Base-by-base conservation (phyloP, 352 stramenopile species). In the Globisporangium nunn region DNA sequence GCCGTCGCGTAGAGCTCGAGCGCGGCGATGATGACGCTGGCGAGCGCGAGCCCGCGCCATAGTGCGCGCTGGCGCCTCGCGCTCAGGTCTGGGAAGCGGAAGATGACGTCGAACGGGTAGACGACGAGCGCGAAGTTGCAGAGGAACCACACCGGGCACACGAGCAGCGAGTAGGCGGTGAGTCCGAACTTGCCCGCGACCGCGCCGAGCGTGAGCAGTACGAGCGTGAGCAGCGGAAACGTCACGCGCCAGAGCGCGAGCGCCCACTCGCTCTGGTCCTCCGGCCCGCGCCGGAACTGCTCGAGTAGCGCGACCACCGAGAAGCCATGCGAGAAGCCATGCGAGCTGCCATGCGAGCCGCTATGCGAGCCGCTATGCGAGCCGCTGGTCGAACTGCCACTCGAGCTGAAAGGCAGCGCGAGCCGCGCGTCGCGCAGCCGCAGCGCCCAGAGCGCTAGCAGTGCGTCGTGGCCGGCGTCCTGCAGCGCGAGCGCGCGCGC, bases 241-340 rank as follows among this genome's bases (percentile, higher is more conserved):
- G 81, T 88, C 46, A 87, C 75, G 59, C 82, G 80, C 84, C 84
- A 94, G 15, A 88, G 61, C 11, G 91, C 56, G 46, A 94, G 46
- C 52, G 92, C 89, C 80, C 84, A 90, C 59, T 92, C 84, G 68
- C 75, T 93, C 39, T 93, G 78, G 2, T 70, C 81, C 55, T 87
- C 80, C 0, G 82, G 82, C 0, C 79, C 82, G 6, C 81, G 76
- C 12, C 76, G 74, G 59, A 89, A 91, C 55, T 85, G 78, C 55
- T 89, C 76, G 37, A 93, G 67, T 53, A 91, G 75, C 54, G 74
- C 78, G 56, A 89, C 62, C 15, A 75, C 61, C 18, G 44, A 40
- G 45, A 37, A 17, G 54, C 35, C 2, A 23, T 23, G 23, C 18
- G 44, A 40, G 45, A 37, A 17, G 54, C 35, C 2, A 23, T 23